Evolutionary conservation across 2,329 filamentous ascomycete species (phyloP).

Genomic region (Talaromyces sp.): DNA sequence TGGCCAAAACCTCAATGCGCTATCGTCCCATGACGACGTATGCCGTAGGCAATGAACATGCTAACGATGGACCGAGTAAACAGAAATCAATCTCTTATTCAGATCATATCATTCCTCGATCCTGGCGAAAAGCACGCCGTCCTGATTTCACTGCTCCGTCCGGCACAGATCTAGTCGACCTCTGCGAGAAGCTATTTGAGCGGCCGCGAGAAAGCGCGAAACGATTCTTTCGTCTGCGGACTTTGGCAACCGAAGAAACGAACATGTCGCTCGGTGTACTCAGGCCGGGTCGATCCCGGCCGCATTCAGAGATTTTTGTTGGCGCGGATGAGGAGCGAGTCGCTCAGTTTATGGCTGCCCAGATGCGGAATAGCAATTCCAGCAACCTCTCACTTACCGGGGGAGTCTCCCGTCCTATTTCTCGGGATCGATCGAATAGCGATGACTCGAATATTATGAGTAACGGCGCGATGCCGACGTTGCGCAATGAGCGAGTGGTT

Average conservation of each 20-base stretch:
- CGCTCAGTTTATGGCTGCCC: slow-evolving; percentile 25
- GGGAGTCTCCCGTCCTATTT: slow-evolving; percentile 21
- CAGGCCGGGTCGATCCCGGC: slow-evolving; percentile 29
- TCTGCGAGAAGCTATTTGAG: slow-evolving; percentile 44
- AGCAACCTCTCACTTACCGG: neutral
- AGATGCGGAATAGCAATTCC: slow-evolving; percentile 18
- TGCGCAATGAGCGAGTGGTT: slow-evolving; percentile 49
- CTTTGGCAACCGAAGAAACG: slow-evolving; percentile 24
- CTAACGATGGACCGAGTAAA: slow-evolving; percentile 9
- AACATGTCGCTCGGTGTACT: slow-evolving; percentile 29
- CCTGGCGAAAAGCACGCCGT: slow-evolving; percentile 11
- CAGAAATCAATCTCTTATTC: slow-evolving; percentile 12
- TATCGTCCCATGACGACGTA: slow-evolving; percentile 18
- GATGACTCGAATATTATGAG: slow-evolving; percentile 27
- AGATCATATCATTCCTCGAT: slow-evolving; percentile 9
- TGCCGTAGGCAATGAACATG: neutral
- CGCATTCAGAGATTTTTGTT: slow-evolving; percentile 39
- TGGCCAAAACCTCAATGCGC: slow-evolving; percentile 9
- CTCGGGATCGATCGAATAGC: slow-evolving; percentile 25
- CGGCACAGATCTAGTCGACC: slow-evolving; percentile 9
- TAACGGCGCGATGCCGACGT: slow-evolving; percentile 33
- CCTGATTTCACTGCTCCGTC: neutral
- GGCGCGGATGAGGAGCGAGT: slow-evolving; percentile 36
- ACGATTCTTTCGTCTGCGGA: slow-evolving; percentile 45
- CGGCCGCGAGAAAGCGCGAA: slow-evolving; percentile 49